phyloP scores from a whole-genome alignment of 2,329 filamentous ascomycete genomes.

The Trichoderma atroviride region DNA sequence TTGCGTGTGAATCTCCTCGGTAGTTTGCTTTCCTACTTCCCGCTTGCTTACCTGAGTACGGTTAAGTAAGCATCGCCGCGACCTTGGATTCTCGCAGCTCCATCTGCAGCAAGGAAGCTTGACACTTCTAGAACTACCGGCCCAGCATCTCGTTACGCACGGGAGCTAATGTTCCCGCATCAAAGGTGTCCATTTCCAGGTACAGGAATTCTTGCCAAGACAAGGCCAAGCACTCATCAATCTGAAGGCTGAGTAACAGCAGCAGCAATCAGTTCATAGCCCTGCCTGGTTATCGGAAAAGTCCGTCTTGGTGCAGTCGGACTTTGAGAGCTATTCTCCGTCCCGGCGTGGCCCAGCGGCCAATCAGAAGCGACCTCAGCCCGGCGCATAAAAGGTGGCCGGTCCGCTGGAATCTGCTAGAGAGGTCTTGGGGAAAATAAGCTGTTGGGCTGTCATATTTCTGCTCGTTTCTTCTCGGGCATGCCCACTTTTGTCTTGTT shows the following conservation, averaged over 20 bases:
- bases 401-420: constrained; percentile 17
- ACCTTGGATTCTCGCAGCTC: neutral
- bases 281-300: neutral
- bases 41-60: neutral
- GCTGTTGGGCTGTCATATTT: neutral
- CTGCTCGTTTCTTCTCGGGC: neutral
- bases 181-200: neutral
- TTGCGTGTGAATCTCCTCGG: neutral
- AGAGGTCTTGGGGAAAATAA: neutral
- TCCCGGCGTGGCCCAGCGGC: neutral
- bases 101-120: neutral
- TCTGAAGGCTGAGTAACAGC: neutral
- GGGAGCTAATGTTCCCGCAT: constrained; percentile 1
- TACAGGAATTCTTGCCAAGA: neutral
- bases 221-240: neutral
- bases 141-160: neutral
- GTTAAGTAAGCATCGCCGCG: constrained; percentile 1
- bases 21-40: neutral
- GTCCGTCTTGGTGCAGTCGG: constrained; percentile 3
- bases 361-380: neutral
- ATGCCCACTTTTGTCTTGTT: neutral
- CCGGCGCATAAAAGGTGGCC: constrained; percentile 21
- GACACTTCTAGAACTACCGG: neutral
- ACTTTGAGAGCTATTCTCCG: constrained; percentile 18
- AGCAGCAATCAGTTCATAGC: neutral